A percentile compares a stretch with the other conserved stretches of the same genome.
phyloP scores from a whole-genome alignment of 176 grass and related monocot genomes.

The Oryza brachyantha region DNA sequence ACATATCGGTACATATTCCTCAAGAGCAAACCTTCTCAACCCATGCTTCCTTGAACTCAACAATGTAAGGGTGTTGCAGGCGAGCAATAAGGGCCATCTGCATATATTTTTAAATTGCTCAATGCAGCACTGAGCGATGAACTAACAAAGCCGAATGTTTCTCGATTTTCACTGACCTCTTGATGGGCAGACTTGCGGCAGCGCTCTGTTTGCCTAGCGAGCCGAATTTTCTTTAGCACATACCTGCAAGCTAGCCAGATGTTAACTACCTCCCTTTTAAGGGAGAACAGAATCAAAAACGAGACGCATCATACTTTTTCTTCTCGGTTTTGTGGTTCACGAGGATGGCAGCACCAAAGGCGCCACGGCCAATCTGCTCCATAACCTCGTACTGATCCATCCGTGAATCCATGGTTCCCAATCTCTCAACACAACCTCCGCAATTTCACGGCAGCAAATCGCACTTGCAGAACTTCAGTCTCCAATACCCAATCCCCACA shows the following conservation, averaged over 20 bases:
- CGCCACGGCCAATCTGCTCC: constrained; percentile 96
- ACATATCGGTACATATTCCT: neutral
- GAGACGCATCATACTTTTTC: constrained; percentile 58
- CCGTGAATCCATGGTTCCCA: constrained; percentile 76
- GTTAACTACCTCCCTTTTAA: constrained; percentile 25
- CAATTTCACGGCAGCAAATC: constrained; percentile 9
- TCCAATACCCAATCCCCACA: neutral
- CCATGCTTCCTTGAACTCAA: constrained; percentile 99
- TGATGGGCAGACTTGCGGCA: constrained; percentile 96
- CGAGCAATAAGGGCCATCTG: constrained; percentile 98
- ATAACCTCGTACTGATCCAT: constrained; percentile 98
- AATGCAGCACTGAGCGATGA: neutral
- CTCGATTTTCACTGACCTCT: constrained; percentile 52
- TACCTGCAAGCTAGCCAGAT: constrained; percentile 52
- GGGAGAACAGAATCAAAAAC: constrained; percentile 22
- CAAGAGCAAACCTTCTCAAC: constrained; percentile 85
- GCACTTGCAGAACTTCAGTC: neutral
- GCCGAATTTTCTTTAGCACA: constrained; percentile 93
- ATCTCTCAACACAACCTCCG: neutral
- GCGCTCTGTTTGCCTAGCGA: constrained; percentile 88
- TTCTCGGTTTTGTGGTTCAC: constrained; percentile 98
- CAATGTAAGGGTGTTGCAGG: constrained; percentile 88
- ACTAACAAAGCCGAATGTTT: neutral
- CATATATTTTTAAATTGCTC: constrained; percentile 33
- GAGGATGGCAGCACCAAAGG: constrained; percentile 98